Evolutionary conservation across 768 basidiomycete genomes (phyloP).

Genomic region (Lactarius tabidus): DNA sequence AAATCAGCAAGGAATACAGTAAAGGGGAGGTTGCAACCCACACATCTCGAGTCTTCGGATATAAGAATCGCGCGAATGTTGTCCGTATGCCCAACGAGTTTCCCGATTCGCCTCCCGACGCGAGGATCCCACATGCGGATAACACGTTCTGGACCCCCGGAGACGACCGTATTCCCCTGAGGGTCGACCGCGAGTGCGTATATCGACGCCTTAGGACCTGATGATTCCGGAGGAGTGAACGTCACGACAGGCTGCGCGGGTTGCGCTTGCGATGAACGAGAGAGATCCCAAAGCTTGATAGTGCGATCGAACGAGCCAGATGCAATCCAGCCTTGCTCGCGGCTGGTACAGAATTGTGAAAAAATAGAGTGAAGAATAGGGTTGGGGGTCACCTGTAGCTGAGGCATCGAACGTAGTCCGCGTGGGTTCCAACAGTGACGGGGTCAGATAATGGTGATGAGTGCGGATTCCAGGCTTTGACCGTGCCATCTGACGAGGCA

Average conservation of each 20-base stretch:
- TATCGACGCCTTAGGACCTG: slow-evolving; percentile 62
- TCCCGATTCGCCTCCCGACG: slow-evolving; percentile 71
- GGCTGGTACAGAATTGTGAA: slow-evolving; percentile 39
- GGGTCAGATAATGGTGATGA: slow-evolving; percentile 55
- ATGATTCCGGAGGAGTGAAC: slow-evolving; percentile 61
- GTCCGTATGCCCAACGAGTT: slow-evolving; percentile 95
- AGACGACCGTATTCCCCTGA: slow-evolving; percentile 75
- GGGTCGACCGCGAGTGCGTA: slow-evolving; percentile 81
- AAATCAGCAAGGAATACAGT: slow-evolving; percentile 11
- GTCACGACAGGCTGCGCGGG: slow-evolving; percentile 52
- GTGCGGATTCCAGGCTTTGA: slow-evolving; percentile 93
- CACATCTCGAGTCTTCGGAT: slow-evolving; percentile 87
- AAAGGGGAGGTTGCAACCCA: slow-evolving; percentile 39
- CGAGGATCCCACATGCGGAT: slow-evolving; percentile 93
- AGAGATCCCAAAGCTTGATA: slow-evolving; percentile 91
- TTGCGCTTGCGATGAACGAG: slow-evolving; percentile 24
- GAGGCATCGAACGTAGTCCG: slow-evolving; percentile 84
- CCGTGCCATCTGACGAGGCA: slow-evolving; percentile 91
- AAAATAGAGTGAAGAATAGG: slow-evolving; percentile 17
- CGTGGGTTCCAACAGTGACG: slow-evolving; percentile 63
- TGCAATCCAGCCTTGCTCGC: slow-evolving; percentile 81
- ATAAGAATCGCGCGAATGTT: slow-evolving; percentile 89
- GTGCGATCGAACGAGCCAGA: slow-evolving; percentile 94
- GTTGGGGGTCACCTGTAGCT: slow-evolving; percentile 51
- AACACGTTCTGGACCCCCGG: slow-evolving; percentile 89